Evolutionary conservation across 2,329 filamentous ascomycete genomes (phyloP).

Genomic region (Colletotrichum simmondsii): DNA sequence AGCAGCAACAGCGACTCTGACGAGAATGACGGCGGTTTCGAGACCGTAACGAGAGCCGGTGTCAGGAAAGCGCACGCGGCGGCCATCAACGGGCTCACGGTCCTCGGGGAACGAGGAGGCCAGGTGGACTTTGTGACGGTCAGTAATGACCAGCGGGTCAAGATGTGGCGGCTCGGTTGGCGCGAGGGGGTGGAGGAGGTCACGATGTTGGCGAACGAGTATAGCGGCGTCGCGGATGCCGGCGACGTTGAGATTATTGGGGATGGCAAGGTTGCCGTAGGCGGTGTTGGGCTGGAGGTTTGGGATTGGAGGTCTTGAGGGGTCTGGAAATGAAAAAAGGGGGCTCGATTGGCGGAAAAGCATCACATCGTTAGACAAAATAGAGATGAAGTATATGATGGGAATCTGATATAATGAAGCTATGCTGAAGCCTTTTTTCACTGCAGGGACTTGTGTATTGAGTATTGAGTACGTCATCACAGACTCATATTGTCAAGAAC

Average conservation of each 20-base stretch:
- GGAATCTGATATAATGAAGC: neutral
- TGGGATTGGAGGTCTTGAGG: slow-evolving; percentile 44
- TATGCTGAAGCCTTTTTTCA: neutral
- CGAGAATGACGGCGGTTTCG: slow-evolving; percentile 37
- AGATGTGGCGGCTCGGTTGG: slow-evolving; percentile 58
- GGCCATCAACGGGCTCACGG: slow-evolving; percentile 70
- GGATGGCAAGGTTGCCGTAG: slow-evolving; percentile 48
- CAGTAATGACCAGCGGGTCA: slow-evolving; percentile 72
- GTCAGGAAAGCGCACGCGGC: slow-evolving; percentile 75
- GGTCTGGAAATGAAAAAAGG: neutral
- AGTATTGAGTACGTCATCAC: neutral
- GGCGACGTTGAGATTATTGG: slow-evolving; percentile 59
- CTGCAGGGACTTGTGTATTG: neutral
- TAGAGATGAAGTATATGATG: neutral
- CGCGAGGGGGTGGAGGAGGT: slow-evolving; percentile 39
- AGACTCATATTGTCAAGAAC: neutral
- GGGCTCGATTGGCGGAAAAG: neutral
- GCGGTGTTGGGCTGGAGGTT: slow-evolving; percentile 59
- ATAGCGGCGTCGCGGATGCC: slow-evolving; percentile 71
- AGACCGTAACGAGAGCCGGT: slow-evolving; percentile 39
- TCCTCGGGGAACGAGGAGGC: slow-evolving; percentile 42
- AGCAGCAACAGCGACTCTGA: neutral
- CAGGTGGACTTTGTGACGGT: slow-evolving; percentile 49
- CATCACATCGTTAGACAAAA: neutral
- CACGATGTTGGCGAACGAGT: slow-evolving; percentile 58